Base-by-base conservation (phyloP, 306 rosid species). In the Fagus crenata region DNA sequence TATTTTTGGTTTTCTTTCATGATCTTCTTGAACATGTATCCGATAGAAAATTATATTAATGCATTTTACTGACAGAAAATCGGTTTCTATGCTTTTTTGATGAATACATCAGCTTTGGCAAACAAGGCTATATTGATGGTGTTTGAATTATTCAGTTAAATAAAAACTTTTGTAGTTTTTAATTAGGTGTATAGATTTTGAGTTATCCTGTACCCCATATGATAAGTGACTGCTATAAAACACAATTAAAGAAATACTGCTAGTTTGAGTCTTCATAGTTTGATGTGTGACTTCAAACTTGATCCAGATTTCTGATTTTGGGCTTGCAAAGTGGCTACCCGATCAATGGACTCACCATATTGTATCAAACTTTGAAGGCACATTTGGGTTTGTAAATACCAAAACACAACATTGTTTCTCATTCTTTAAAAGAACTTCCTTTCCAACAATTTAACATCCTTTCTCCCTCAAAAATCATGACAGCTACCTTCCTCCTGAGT, bases 401-500 rank as follows among this genome's bases (percentile, higher is more conserved):
- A 74, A 58, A 74, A 7, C 71, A 69, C 73, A 36, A 55, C 54
- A 33, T 68, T 70, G 69, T 77, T 51, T 33, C 63, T 33, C 33
- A 40, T 12, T 65, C 9, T 73, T 72, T 70, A 3, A 15, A 43
- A 31, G 46, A 13, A 6, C 67, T 72, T 79, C 54, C 42, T 46
- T 73, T 64, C 41, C 68, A 49, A 60, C n/a, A 35, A 37, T 60
- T 67, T 69, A 59, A 75, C 84, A 75, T 70, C 54, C 6, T 51
- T 60, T 53, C 69, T 40, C 37, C 75, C 74, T 55, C 46, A 15
- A 7, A 54, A 78, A 81, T 78, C 76, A 80, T 75, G 80, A 76
- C 87, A 96, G 99, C 18, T 96, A 96, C 80, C 98, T 96, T 86
- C 99, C 99, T 81, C 99, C 99, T 3, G 99, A 96, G 87, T 92